Conservation (phyloP, 2,329 filamentous ascomycete species). For the Dissoconium aciculare region DNA sequence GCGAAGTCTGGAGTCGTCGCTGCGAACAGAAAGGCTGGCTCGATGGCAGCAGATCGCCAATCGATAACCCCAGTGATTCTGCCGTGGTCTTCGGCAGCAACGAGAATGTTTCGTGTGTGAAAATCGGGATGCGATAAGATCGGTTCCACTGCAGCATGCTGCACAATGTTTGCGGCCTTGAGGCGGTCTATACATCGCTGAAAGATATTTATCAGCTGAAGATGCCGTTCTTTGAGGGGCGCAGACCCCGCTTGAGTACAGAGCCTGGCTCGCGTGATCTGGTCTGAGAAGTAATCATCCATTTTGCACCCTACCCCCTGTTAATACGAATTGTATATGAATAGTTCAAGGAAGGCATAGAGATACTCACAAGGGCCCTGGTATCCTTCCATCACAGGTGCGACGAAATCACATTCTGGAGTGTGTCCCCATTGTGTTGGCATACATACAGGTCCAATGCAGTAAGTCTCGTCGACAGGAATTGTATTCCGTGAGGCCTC, state of each 20-base stretch:
- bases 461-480: neutral
- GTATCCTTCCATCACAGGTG: no score
- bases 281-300: neutral
- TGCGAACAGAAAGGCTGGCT: constrained; percentile 11
- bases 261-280: neutral
- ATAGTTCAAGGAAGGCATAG: neutral
- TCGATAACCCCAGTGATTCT: constrained; percentile 23
- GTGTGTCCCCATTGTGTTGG: neutral
- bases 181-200: neutral
- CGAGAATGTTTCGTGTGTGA: constrained; percentile 23
- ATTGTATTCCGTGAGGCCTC: neutral
- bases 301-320: neutral
- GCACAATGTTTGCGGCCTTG: neutral
- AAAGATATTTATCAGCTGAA: neutral
- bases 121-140: constrained; percentile 23
- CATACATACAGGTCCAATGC: neutral
- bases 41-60: constrained; percentile 19
- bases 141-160: neutral
- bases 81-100: constrained; percentile 18
- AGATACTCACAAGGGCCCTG: no score
- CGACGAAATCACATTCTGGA: no score
- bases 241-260: neutral
- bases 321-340: neutral
- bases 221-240: neutral
- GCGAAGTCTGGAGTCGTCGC: constrained; percentile 11